Evolutionary conservation across 768 basidiomycete genomes (phyloP), one percentile per base, ranked within the genome.

Genomic region (Cystofilobasidium macerans): DNA sequence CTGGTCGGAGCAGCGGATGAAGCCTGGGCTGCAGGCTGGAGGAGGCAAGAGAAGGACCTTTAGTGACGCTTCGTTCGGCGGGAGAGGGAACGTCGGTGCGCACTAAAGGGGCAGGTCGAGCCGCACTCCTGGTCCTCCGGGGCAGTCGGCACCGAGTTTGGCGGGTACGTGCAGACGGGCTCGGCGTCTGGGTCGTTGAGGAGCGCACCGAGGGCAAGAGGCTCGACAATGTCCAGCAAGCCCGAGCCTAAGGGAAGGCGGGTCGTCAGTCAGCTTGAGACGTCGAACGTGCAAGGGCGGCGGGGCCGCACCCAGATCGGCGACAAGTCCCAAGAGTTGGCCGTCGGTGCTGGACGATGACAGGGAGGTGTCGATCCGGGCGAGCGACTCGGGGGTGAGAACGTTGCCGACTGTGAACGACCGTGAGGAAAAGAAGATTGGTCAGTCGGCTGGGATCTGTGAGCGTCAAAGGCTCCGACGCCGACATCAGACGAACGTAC

Each of bases 21-120:
- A 60, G 38, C 38, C 38, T 18, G 40, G 1, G 58, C 43, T 35
- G 58, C 58, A 60, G 20, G 22, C 58, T 60, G 38, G 1, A 60
- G 7, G 6, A 3, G 16, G 28, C 38, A 24, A 28, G 1, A 20
- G 0, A 5, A 24, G n/a, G n/a, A n/a, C n/a, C n/a, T n/a, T n/a
- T n/a, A n/a, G n/a, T n/a, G n/a, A n/a, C n/a, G n/a, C n/a, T n/a
- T n/a, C n/a, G n/a, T n/a, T n/a, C n/a, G n/a, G n/a, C n/a, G n/a
- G n/a, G n/a, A n/a, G n/a, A n/a, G n/a, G n/a, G n/a, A 16, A 47
- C n/a, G 13, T 24, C 45, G 45, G 24, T 38, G 28, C 38, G 24
- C 26, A 60, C 38, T 26, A 22, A 40, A 60, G 9, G 13, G 13
- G 38, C 58, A 40, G 1, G 36, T 26, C 16, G 38, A 60, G 2